Base-by-base conservation (phyloP, 495 filamentous ascomycete species). In the Collariella sp. region DNA sequence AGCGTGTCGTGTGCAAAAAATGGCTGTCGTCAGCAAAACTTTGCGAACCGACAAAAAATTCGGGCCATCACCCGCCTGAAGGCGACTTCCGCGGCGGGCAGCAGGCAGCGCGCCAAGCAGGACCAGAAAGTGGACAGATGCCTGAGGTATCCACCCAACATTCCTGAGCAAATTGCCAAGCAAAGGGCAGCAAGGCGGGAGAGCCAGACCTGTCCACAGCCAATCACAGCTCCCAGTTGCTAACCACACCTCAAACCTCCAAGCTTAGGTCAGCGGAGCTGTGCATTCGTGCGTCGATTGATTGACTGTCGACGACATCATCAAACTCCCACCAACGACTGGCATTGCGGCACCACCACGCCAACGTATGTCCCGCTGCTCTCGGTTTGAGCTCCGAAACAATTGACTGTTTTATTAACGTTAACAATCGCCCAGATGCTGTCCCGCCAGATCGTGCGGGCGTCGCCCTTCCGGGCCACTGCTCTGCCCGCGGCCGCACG, bases 391-490 rank as follows among this genome's bases (percentile, higher is more conserved):
- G n/a, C 22, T n/a, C 0, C 26, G 18, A 5, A 5, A 3, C 7
- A 1, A 5, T 5, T 7, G 2, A 42, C 22, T 19, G 29, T 9
- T 10, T 39, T 50, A 43, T 46, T 38, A 15, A 31, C 2, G n/a
- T 39, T 50, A 43, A 50, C 41, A 15, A 31, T 1, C 16, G 19
- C 29, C 18, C 55, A 86, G 83, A 88, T 88, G 84, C 73, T 87
- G 71, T 76, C 80, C 54, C 79, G 79, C 67, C 81, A 77, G 64
- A 75, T 86, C 65, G 73, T 62, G 52, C 67, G 66, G 73, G 72
- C 70, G 67, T 71, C 69, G 68, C 75, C 71, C 67, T 71, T 75
- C 71, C 80, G 77, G 67, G 73, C 72, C 65, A 76, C 68, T 55
- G 54, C 70, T 19, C 67, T 70, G 40, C 65, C 70, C 42, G 60